A percentile compares a stretch with the other conserved stretches of the same genome.
Evolutionary conservation across 495 filamentous ascomycete genomes (phyloP).

Genomic region (Trypethelium eluteriae): DNA sequence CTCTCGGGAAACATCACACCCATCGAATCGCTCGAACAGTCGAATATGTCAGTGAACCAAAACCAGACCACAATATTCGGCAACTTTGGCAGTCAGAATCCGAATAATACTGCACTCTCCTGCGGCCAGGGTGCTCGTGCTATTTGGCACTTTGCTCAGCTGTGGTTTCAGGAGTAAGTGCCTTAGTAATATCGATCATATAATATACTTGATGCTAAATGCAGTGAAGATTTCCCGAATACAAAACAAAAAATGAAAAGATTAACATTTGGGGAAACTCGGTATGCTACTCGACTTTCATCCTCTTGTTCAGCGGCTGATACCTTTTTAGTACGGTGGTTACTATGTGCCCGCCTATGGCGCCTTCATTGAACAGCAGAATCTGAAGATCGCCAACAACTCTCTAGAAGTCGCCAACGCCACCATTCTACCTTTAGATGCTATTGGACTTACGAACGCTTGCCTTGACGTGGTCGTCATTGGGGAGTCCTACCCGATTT

Average conservation of each 20-base stretch:
- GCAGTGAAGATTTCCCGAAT: neutral
- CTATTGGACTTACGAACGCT: conserved; percentile 24
- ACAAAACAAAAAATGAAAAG: conserved; percentile 2
- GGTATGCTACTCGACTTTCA: neutral
- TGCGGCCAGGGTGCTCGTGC: conserved; percentile 7
- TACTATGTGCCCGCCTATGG: conserved; percentile 21
- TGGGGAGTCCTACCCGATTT: conserved; percentile 34
- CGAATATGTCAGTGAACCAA: neutral
- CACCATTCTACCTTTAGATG: conserved; percentile 17
- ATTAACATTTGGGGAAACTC: conserved; percentile 6
- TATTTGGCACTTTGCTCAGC: conserved; percentile 2
- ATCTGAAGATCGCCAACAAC: conserved; percentile 21
- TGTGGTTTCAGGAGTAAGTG: conserved; percentile 10
- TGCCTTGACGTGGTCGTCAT: conserved; percentile 35
- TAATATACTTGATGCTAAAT: neutral
- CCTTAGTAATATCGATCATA: too few relatives aligned
- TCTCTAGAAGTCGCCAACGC: conserved; percentile 20
- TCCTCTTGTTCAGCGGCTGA: neutral
- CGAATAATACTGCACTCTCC: neutral
- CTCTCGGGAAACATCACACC: conserved; percentile 22
- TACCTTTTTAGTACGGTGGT: conserved; percentile 18
- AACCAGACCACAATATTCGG: neutral
- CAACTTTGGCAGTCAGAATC: neutral
- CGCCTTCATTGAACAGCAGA: conserved; percentile 24
- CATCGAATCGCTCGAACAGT: neutral